These are phyloP conservation scores for Petunia hybrid DNA, from an alignment of 305 asterid genomes.

Conservation along the genomic window DNA sequence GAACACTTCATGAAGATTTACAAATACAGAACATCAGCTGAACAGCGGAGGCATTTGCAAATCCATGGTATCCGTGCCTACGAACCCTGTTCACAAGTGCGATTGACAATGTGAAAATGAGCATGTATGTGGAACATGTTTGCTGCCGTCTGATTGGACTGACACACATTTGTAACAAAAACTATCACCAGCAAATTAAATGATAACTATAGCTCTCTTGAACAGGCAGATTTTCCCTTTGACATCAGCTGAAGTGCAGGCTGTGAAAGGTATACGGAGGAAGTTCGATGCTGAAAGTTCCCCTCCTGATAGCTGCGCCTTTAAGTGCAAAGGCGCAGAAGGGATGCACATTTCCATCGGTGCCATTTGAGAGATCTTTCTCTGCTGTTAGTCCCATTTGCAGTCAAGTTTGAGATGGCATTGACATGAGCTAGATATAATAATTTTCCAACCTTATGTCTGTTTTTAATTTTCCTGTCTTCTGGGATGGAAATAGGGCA, in stretches of 20 bases:
- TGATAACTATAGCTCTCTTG: conserved; percentile 86
- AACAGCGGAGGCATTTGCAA: conserved; percentile 31
- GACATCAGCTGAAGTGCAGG: conserved; percentile 76
- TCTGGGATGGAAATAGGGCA: conserved; percentile 50
- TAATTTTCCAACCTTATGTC: conserved; percentile 45
- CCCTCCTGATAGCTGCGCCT: conserved; percentile 66
- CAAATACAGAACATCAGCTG: not conserved
- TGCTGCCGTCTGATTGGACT: conserved; percentile 89
- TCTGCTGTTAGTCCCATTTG: conserved; percentile 81
- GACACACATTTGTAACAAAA: conserved; percentile 95
- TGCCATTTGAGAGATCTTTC: conserved; percentile 89
- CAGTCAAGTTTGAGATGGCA: conserved; percentile 87
- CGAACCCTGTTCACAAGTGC: conserved; percentile 91
- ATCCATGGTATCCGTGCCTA: conserved; percentile 77
- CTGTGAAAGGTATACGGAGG: conserved; percentile 87
- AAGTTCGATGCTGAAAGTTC: conserved; percentile 75
- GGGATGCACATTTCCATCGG: conserved; percentile 82
- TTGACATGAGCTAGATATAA: conserved; percentile 81
- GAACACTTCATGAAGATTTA: not conserved
- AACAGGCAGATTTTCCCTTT: conserved; percentile 76
- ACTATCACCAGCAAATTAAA: conserved; percentile 95
- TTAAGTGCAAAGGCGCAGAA: conserved; percentile 68
- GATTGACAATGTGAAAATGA: conserved; percentile 97
- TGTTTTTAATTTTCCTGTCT: conserved; percentile 44
- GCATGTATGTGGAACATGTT: conserved; percentile 88